phyloP scores from a whole-genome alignment of 495 filamentous ascomycete species.

The Podospora bellae-mahoneyi region DNA sequence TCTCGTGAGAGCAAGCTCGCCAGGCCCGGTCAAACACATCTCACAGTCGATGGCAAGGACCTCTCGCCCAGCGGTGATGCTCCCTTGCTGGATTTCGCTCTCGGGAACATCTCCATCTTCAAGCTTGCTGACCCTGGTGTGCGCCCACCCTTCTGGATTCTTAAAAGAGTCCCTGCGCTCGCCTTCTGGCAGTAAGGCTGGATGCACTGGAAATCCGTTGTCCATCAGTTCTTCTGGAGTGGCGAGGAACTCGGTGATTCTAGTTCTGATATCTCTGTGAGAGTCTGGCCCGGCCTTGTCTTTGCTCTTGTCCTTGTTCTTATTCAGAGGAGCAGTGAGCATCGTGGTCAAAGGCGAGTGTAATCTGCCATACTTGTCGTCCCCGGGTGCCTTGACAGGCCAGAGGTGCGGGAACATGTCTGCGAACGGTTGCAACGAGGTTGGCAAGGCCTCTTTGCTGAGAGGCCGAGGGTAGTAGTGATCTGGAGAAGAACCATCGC shows the following conservation, averaged over 20 bases:
- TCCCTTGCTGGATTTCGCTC: constrained; percentile 69
- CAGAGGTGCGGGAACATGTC: constrained; percentile 82
- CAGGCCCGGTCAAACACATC: constrained; percentile 83
- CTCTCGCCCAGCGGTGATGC: constrained; percentile 77
- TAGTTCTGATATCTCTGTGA: constrained; percentile 67
- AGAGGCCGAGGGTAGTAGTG: constrained; percentile 74
- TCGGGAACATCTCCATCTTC: constrained; percentile 67
- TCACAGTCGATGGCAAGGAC: constrained; percentile 89
- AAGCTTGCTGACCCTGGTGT: constrained; percentile 63
- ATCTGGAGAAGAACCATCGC: constrained; percentile 46
- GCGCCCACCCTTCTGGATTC: constrained; percentile 72
- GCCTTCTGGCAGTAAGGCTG: constrained; percentile 53
- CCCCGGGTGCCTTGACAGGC: constrained; percentile 83
- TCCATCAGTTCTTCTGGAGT: constrained; percentile 70
- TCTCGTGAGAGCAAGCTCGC: constrained; percentile 75
- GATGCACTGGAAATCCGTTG: constrained; percentile 78
- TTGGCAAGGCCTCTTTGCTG: constrained; percentile 55
- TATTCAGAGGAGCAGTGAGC: constrained; percentile 62
- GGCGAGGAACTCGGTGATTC: constrained; percentile 72
- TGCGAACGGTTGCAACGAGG: constrained; percentile 64
- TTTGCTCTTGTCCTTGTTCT: constrained; percentile 55
- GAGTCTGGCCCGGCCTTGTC: constrained; percentile 54
- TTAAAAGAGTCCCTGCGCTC: constrained; percentile 44
- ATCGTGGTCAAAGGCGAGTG: constrained; percentile 81
- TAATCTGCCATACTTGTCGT: constrained; percentile 71